phyloP scores from a whole-genome alignment of 2,329 filamentous ascomycete species.

The Plenodomus tracheiphilus region DNA sequence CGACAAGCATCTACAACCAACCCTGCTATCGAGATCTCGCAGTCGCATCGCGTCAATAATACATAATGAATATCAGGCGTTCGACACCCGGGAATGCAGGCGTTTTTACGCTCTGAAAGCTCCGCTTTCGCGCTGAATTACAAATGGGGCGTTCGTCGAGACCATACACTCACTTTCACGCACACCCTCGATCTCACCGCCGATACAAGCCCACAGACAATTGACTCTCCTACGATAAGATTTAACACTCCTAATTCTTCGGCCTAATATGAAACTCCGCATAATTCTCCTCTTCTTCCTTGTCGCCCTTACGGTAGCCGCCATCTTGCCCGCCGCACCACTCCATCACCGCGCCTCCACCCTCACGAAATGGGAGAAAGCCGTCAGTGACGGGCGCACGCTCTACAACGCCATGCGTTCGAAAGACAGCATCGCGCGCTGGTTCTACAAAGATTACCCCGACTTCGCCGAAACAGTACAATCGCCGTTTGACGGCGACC shows the following conservation, averaged over 20 bases:
- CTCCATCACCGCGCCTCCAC: background rate
- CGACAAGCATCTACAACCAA: no score
- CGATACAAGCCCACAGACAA: background rate
- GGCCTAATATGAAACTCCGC: background rate
- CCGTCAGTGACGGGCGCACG: constrained; percentile 4
- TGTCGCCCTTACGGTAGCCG: background rate
- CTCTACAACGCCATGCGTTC: constrained; percentile 9
- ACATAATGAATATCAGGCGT: no score
- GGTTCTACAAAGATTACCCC: constrained; percentile 13
- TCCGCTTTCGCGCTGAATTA: no score
- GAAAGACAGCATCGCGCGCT: constrained; percentile 9
- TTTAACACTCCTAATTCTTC: no score
- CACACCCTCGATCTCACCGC: background rate
- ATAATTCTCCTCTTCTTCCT: background rate
- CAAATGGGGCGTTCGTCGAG: background rate
- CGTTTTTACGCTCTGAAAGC: no score
- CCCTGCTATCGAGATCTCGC: no score
- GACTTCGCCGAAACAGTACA: constrained; percentile 7
- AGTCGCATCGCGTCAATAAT: no score
- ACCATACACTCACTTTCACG: background rate
- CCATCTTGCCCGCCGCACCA: background rate
- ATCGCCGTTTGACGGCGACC: constrained; percentile 8
- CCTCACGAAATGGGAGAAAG: constrained; percentile 4
- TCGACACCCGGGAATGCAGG: no score
- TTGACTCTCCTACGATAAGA: no score